phyloP scores from a whole-genome alignment of 371 early-diverging fungal genomes.

The Mortierella sp. region DNA sequence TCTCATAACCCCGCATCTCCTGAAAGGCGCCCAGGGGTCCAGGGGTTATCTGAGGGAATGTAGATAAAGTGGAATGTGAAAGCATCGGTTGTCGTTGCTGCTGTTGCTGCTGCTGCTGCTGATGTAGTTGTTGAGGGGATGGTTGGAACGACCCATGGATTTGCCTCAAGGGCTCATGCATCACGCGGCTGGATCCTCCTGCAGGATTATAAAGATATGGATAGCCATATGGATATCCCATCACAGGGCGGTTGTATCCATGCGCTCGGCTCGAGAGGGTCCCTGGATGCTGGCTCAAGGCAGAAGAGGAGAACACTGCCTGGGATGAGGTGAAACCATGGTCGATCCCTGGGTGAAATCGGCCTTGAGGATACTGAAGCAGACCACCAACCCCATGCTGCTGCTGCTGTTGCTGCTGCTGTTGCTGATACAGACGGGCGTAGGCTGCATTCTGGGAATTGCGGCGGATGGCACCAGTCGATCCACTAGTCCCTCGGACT shows the following conservation, averaged over 20 bases:
- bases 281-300: not conserved
- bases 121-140: not conserved
- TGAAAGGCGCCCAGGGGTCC: not conserved
- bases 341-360: not conserved
- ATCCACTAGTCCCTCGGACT: not conserved
- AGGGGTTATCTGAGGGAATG: not conserved
- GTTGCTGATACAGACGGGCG: not conserved
- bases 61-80: not conserved
- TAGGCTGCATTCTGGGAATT: not conserved
- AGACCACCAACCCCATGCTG: not conserved
- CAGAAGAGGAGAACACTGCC: not conserved
- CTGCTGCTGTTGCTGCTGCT: slow-evolving; percentile 7
- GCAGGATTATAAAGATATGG: slow-evolving; percentile 2
- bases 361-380: not conserved
- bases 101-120: not conserved
- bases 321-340: not conserved
- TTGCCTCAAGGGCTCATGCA: not conserved
- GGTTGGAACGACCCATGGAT: not conserved
- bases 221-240: slow-evolving; percentile 15
- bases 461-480: not conserved
- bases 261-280: not conserved
- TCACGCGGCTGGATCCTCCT: not conserved
- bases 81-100: not conserved
- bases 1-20: not conserved
- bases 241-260: slow-evolving; percentile 8